Evolutionary conservation across 2,329 filamentous ascomycete genomes (phyloP).

Genomic region (Verticillium nubilum): DNA sequence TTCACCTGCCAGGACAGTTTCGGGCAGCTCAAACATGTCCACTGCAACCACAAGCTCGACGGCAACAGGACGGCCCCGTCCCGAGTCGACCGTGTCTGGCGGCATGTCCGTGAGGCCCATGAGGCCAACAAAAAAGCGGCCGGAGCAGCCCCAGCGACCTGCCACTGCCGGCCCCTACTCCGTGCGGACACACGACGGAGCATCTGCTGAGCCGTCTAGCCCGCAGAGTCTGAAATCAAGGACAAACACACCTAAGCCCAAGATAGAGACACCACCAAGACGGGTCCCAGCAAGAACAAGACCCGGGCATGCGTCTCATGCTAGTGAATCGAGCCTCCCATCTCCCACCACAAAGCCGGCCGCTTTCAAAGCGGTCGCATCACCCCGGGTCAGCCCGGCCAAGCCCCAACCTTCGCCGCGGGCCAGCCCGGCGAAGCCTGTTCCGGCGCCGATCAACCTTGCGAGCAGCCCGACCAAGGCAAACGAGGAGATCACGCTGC

Average conservation of each 20-base stretch:
- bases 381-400: conserved; percentile 36
- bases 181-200: conserved; percentile 45
- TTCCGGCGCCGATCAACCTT: neutral
- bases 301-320: conserved; percentile 41
- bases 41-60: conserved; percentile 30
- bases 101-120: conserved; percentile 61
- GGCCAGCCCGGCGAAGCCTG: conserved; percentile 31
- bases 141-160: conserved; percentile 52
- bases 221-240: conserved; percentile 42
- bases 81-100: conserved; percentile 41
- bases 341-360: conserved; percentile 35
- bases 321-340: conserved; percentile 44
- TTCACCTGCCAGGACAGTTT: conserved; percentile 23
- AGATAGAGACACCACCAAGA: conserved; percentile 44
- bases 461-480: conserved; percentile 38
- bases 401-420: conserved; percentile 33
- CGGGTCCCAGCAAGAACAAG: conserved; percentile 39
- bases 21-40: conserved; percentile 34
- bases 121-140: conserved; percentile 52
- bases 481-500: conserved; percentile 50
- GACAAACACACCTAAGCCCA: conserved; percentile 43
- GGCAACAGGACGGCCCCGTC: conserved; percentile 29
- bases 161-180: conserved; percentile 64
- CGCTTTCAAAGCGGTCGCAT: conserved; percentile 26
- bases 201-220: conserved; percentile 36